These are phyloP conservation scores for Monosporascus ibericus DNA, from an alignment of 2,329 filamentous ascomycete genomes.

Conservation along the genomic window DNA sequence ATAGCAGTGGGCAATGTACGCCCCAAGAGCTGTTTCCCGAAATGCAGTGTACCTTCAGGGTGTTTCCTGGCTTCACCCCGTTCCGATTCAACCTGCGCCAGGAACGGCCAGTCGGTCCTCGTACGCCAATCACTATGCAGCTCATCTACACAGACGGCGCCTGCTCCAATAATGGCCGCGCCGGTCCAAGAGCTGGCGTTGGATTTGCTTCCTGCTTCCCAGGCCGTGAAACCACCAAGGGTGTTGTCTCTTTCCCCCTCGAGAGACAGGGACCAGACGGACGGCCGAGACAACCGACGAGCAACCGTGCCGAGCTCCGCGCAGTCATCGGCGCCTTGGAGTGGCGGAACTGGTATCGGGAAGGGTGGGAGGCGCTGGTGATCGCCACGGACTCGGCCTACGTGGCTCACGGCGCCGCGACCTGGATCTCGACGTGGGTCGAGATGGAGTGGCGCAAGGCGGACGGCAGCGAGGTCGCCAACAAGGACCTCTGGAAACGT, in stretches of 20 bases:
- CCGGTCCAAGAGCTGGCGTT: conserved; percentile 5
- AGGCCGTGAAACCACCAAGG: conserved; percentile 2
- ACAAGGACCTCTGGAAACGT: not conserved
- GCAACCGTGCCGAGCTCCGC: conserved; percentile 41
- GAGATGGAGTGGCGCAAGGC: not conserved
- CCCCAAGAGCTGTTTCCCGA: not conserved
- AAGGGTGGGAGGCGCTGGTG: conserved; percentile 6
- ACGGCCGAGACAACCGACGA: conserved; percentile 25
- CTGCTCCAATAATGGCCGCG: not conserved
- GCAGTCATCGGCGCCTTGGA: conserved; percentile 35
- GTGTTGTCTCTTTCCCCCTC: conserved; percentile 25
- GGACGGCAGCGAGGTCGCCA: not conserved
- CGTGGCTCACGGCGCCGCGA: conserved; percentile 1
- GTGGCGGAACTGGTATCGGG: conserved; percentile 10
- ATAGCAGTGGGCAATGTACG: not conserved
- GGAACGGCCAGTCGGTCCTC: not conserved
- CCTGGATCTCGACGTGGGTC: conserved; percentile 1
- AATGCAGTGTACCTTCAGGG: not conserved
- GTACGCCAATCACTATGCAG: not conserved
- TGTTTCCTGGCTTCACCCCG: not conserved
- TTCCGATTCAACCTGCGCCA: not conserved
- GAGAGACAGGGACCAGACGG: conserved; percentile 30
- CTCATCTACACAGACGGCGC: not conserved
- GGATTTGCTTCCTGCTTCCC: conserved; percentile 15
- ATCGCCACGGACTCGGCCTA: conserved; percentile 6